A percentile compares a stretch with the other conserved stretches of the same genome.
These are phyloP conservation scores for Rehmannia glutinosa DNA, from an alignment of 257 asterid species.

Conservation along the genomic window DNA sequence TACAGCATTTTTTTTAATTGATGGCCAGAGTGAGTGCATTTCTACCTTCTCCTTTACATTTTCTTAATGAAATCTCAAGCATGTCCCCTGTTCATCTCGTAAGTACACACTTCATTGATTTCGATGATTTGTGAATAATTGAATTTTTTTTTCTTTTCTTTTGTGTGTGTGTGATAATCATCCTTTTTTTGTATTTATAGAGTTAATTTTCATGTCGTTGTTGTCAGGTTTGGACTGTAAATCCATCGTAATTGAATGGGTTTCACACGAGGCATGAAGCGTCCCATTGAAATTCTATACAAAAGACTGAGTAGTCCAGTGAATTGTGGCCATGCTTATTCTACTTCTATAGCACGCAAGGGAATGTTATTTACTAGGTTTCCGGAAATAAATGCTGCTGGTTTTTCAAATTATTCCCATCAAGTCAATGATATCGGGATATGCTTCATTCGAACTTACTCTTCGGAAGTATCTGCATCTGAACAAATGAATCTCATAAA, in stretches of 20 bases:
- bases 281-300: slow-evolving; percentile 49
- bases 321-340: slow-evolving; percentile 37
- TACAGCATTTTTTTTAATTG: too few relatives aligned
- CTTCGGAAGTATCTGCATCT: slow-evolving; percentile 52
- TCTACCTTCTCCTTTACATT: neutral
- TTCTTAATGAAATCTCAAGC: neutral
- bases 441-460: slow-evolving; percentile 38
- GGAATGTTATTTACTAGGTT: slow-evolving; percentile 23
- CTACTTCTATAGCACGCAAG: slow-evolving; percentile 28
- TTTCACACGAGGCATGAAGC: slow-evolving; percentile 44
- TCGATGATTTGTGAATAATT: neutral
- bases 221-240: slow-evolving; percentile 30
- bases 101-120: neutral
- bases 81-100: neutral
- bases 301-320: slow-evolving; percentile 43
- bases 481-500: slow-evolving; percentile 78
- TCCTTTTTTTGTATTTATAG: neutral
- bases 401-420: slow-evolving; percentile 21
- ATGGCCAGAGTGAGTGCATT: too few relatives aligned
- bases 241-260: slow-evolving; percentile 38
- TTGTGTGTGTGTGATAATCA: neutral
- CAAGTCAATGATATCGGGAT: slow-evolving; percentile 19
- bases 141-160: neutral
- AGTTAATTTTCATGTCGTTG: neutral
- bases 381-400: slow-evolving; percentile 18